Percentiles rank a stretch among this genome's conserved stretches.
Evolutionary conservation across 2,329 filamentous ascomycete genomes (phyloP).

Genomic region (Verticillium tricorpus): DNA sequence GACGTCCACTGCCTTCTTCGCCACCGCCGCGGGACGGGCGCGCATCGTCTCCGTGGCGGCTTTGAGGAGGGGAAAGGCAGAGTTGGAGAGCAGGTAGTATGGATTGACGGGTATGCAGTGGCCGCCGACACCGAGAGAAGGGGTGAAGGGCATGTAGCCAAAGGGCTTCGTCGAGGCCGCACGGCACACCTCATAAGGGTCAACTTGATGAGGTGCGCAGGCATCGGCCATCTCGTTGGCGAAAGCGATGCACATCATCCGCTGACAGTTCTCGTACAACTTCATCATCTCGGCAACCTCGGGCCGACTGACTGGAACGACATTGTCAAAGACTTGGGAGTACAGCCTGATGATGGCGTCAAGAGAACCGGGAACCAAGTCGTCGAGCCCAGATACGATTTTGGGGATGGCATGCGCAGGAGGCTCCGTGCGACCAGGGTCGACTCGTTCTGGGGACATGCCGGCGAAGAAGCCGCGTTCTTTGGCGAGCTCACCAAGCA

Average conservation of each 20-base stretch:
- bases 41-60: slow-evolving; percentile 28
- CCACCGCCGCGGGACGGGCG: slow-evolving; percentile 24
- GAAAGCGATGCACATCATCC: slow-evolving; percentile 35
- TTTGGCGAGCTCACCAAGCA: slow-evolving; percentile 27
- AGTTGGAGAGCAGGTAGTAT: slow-evolving; percentile 33
- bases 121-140: slow-evolving; percentile 34
- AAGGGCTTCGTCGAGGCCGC: slow-evolving; percentile 34
- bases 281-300: slow-evolving; percentile 42
- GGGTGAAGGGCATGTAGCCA: slow-evolving; percentile 31
- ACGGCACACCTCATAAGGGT: slow-evolving; percentile 31
- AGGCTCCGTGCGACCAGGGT: slow-evolving; percentile 28
- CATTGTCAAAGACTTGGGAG: slow-evolving; percentile 27
- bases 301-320: slow-evolving; percentile 32
- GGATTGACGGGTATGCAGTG: slow-evolving; percentile 41
- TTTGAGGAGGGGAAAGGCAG: slow-evolving; percentile 29
- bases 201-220: slow-evolving; percentile 27
- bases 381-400: slow-evolving; percentile 34
- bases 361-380: slow-evolving; percentile 25
- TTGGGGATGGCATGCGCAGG: slow-evolving; percentile 31
- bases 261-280: slow-evolving; percentile 40
- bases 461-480: slow-evolving; percentile 25
- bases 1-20: slow-evolving; percentile 8
- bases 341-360: slow-evolving; percentile 31
- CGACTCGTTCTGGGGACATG: slow-evolving; percentile 33
- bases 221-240: slow-evolving; percentile 41